Conservation (phyloP, 257 asterid genomes). For the Leonotis leonurus region DNA sequence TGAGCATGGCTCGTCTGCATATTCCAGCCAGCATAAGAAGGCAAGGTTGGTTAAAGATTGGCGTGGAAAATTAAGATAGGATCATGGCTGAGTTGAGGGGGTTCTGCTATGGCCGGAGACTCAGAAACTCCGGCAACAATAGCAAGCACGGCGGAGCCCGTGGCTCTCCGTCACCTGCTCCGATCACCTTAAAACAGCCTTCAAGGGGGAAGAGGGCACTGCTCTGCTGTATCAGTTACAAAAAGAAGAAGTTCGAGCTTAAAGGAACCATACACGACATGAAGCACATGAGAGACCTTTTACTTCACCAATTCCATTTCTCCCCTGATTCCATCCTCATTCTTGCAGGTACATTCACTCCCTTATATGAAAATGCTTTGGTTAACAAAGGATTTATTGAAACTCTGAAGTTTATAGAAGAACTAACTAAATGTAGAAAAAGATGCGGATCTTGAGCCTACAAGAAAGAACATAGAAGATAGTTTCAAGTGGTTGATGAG, state of each 20-base stretch:
- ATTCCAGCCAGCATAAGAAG: background rate
- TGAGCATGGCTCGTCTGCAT: background rate
- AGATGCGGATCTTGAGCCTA: conserved; percentile 33
- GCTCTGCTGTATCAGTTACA: conserved; percentile 61
- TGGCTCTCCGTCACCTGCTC: background rate
- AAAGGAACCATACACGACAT: conserved; percentile 45
- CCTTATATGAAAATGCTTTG: too few relatives aligned
- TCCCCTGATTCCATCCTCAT: conserved; percentile 36
- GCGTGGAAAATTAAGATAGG: background rate
- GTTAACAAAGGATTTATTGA: too few relatives aligned
- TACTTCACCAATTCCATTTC: conserved; percentile 31
- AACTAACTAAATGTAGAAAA: conserved; percentile 35
- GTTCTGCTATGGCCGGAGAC: conserved; percentile 12
- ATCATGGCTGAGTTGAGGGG: conserved; percentile 1
- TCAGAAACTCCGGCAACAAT: conserved; percentile 9
- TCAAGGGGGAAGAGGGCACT: conserved; percentile 47
- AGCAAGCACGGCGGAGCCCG: background rate
- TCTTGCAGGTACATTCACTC: conserved; percentile 69
- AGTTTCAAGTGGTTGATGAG: conserved; percentile 29
- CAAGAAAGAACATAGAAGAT: conserved; percentile 34
- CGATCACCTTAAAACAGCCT: conserved; percentile 19
- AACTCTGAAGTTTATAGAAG: too few relatives aligned
- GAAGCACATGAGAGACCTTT: conserved; percentile 33
- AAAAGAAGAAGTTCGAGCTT: conserved; percentile 39
- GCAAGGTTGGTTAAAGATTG: background rate